Conservation (phyloP, 1,284 basidiomycete genomes). For the Trichosporon sp. region DNA sequence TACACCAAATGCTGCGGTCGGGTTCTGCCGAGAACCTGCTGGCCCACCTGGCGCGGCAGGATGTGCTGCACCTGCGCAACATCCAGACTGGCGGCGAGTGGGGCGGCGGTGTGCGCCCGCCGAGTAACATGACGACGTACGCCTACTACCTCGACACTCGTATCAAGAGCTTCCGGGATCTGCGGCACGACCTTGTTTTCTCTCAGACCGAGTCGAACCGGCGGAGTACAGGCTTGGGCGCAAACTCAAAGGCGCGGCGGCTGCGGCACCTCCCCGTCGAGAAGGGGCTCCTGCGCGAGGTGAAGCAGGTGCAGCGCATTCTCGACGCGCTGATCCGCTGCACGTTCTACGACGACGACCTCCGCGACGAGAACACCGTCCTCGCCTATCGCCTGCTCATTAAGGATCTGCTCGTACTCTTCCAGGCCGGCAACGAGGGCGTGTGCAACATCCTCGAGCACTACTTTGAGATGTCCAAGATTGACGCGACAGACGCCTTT, state of each 20-base stretch:
- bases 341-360: slow-evolving; percentile 84
- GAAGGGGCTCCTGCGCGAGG: slow-evolving; percentile 89
- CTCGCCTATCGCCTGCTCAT: slow-evolving; percentile 91
- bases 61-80: slow-evolving; percentile 71
- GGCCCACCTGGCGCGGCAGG: slow-evolving; percentile 68
- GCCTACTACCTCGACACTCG: slow-evolving; percentile 83
- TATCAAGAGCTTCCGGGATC: slow-evolving; percentile 80
- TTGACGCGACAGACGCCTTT: slow-evolving; percentile 81
- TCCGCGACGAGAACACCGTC: slow-evolving; percentile 85
- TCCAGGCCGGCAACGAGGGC: slow-evolving; percentile 95
- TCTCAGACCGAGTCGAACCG: slow-evolving; percentile 86
- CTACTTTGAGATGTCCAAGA: slow-evolving; percentile 97
- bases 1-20: slow-evolving; percentile 90
- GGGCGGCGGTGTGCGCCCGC: slow-evolving; percentile 52
- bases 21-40: slow-evolving; percentile 89
- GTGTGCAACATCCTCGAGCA: slow-evolving; percentile 96
- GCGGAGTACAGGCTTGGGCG: slow-evolving; percentile 48
- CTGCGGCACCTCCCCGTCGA: slow-evolving; percentile 89
- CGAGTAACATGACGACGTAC: slow-evolving; percentile 80
- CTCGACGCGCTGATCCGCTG: slow-evolving; percentile 82
- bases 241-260: slow-evolving; percentile 55
- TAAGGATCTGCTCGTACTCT: slow-evolving; percentile 90
- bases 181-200: slow-evolving; percentile 88
- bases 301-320: slow-evolving; percentile 80
- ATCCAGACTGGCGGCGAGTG: slow-evolving; percentile 58